Evolutionary conservation across 768 basidiomycete genomes (phyloP).

Genomic region (Strobilomyces dryophilus): DNA sequence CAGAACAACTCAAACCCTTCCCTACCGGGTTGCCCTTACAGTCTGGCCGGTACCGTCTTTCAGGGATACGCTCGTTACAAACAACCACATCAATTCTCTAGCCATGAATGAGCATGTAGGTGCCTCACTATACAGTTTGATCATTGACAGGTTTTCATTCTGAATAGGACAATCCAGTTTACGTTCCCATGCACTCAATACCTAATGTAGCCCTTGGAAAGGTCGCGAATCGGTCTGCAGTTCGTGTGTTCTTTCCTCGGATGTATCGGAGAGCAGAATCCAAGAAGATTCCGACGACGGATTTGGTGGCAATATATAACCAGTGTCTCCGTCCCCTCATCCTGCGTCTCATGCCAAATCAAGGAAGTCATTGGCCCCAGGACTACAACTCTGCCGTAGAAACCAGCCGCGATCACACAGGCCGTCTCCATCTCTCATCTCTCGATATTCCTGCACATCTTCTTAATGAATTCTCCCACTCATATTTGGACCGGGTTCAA

Average conservation of each 20-base stretch:
- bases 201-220: conserved; percentile 1
- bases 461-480: fast-evolving
- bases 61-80: too few species aligned
- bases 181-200: not conserved
- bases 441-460: not conserved
- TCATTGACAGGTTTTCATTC: too few species aligned
- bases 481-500: not conserved
- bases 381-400: not conserved
- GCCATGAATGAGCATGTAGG: too few species aligned
- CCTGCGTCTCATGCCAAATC: not conserved
- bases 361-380: not conserved
- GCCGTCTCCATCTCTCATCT: not conserved
- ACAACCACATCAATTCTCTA: too few species aligned
- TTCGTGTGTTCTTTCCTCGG: not conserved
- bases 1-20: too few species aligned
- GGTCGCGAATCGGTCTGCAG: not conserved
- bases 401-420: not conserved
- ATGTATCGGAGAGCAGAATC: not conserved
- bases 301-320: not conserved
- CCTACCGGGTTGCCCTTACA: too few species aligned
- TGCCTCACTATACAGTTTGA: too few species aligned
- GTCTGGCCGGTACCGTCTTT: too few species aligned
- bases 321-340: not conserved
- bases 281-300: not conserved
- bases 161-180: not conserved